Conservation (phyloP, 2,329 filamentous ascomycete species). For the Penicillium sp. region DNA sequence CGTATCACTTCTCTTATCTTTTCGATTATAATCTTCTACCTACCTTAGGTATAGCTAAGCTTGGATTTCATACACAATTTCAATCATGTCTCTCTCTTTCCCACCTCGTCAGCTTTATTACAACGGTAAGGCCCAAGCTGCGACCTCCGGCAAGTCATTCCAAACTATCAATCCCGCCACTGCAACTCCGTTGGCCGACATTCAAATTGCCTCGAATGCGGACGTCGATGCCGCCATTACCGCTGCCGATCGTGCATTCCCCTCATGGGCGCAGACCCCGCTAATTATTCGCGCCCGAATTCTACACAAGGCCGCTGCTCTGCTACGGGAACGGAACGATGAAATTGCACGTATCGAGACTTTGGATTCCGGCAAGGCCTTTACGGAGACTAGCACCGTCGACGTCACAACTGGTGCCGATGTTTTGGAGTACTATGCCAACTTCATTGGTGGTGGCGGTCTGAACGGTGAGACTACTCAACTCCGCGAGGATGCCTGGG, state of each 20-base stretch:
- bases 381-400: conserved; percentile 77
- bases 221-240: conserved; percentile 71
- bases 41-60: no score
- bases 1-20: background rate
- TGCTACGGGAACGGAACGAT: conserved; percentile 75
- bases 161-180: conserved; percentile 72
- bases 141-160: conserved; percentile 62
- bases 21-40: no score
- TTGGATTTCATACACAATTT: background rate
- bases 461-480: conserved; percentile 77
- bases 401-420: conserved; percentile 81
- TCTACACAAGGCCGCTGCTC: conserved; percentile 69
- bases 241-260: conserved; percentile 70
- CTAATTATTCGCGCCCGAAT: conserved; percentile 73
- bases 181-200: conserved; percentile 64
- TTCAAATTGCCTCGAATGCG: conserved; percentile 65
- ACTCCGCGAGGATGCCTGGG: conserved; percentile 72
- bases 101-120: conserved; percentile 68
- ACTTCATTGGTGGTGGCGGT: conserved; percentile 71
- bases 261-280: conserved; percentile 71
- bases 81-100: conserved; percentile 40
- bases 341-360: conserved; percentile 77
- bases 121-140: conserved; percentile 65
- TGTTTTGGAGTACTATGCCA: conserved; percentile 82
- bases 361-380: conserved; percentile 81